Conservation (phyloP, 768 basidiomycete genomes). For the Udeniomyces megalosporus region DNA sequence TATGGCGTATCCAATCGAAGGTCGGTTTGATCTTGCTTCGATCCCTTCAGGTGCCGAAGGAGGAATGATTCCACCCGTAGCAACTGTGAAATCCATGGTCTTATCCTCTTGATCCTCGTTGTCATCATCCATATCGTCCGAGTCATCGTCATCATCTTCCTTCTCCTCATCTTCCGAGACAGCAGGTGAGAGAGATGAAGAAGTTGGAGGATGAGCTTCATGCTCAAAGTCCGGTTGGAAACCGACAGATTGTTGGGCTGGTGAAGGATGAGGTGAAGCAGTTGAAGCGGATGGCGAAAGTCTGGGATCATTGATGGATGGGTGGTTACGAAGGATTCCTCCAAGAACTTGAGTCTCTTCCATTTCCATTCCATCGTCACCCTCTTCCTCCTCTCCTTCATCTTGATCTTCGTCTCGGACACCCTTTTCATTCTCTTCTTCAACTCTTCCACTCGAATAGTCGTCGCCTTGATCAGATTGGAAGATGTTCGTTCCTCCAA, state of each 20-base stretch:
- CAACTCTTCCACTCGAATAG: too few species aligned
- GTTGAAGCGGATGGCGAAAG: slow-evolving; percentile 12
- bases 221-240: too few species aligned
- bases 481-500: background rate
- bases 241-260: background rate
- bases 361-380: slow-evolving; percentile 3
- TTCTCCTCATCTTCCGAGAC: slow-evolving; percentile 15
- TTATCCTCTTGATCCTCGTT: slow-evolving; percentile 5
- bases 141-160: slow-evolving; percentile 17
- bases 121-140: slow-evolving; percentile 19
- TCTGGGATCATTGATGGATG: background rate
- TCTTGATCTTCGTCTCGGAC: background rate
- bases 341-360: slow-evolving; percentile 10
- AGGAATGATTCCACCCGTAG: slow-evolving; percentile 27
- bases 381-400: background rate
- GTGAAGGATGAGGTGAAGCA: background rate
- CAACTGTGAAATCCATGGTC: slow-evolving; percentile 31
- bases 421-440: too few species aligned
- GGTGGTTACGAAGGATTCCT: background rate
- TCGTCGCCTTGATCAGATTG: too few species aligned
- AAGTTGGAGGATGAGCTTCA: too few species aligned
- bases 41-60: slow-evolving; percentile 21
- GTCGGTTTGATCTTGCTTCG: slow-evolving; percentile 21
- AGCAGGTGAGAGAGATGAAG: too few species aligned
- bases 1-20: slow-evolving; percentile 25